Conservation (phyloP, 2,329 filamentous ascomycete genomes). For the Scytalidium sp. region DNA sequence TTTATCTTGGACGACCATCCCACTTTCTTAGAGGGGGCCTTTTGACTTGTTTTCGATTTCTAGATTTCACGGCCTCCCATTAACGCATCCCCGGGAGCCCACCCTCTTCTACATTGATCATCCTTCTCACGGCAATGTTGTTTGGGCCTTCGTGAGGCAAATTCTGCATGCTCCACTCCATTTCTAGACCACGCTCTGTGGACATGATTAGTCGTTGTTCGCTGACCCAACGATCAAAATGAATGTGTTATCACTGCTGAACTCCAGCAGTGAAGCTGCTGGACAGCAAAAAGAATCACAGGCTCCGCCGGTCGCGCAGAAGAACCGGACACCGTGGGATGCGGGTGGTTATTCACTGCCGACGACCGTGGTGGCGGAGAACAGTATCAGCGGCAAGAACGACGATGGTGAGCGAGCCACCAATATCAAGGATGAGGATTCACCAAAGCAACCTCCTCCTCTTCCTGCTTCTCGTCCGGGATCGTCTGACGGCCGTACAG, state of each 20-base stretch:
- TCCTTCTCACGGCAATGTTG: too few relatives aligned
- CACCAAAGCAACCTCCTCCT: background rate
- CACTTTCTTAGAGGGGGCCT: background rate
- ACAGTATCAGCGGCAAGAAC: background rate
- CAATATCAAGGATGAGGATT: background rate
- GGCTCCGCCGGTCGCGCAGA: constrained; percentile 10
- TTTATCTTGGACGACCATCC: background rate
- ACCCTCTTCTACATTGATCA: too few relatives aligned
- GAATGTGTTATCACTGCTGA: constrained; percentile 31
- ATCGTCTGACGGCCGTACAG: background rate
- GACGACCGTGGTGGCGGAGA: constrained; percentile 20
- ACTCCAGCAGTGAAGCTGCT: constrained; percentile 22
- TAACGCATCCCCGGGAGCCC: too few relatives aligned
- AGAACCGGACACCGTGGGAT: constrained; percentile 31
- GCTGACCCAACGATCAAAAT: constrained; percentile 21
- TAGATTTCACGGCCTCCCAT: too few relatives aligned
- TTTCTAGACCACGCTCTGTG: too few relatives aligned
- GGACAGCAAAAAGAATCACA: constrained; percentile 20
- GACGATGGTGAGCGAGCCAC: too few relatives aligned
- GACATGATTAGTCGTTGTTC: too few relatives aligned
- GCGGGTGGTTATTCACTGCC: constrained; percentile 32
- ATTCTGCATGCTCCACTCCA: too few relatives aligned
- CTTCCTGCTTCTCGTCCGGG: constrained; percentile 1
- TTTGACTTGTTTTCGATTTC: too few relatives aligned
- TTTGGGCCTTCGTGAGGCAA: too few relatives aligned